A percentile compares a stretch with the other conserved stretches of the same genome.
phyloP scores from a whole-genome alignment of 139 green algal species.

The Chlamydomonas incerta region DNA sequence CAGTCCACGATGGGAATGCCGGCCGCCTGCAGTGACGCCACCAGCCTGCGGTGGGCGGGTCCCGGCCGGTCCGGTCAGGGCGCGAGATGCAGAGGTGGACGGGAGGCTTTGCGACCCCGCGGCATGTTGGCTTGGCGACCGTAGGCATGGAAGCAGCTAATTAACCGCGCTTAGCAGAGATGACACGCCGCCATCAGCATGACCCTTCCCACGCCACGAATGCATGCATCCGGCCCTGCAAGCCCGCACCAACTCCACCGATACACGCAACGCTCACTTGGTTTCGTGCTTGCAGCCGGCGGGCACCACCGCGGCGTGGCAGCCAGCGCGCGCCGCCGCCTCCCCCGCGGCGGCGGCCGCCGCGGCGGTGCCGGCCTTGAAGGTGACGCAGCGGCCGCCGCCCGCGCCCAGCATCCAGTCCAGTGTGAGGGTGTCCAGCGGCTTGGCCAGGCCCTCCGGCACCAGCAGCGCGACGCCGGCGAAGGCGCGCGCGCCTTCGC shows the following conservation, averaged over 20 bases:
- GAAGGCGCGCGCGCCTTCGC: neutral
- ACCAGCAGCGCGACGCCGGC: conserved; percentile 6
- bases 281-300: neutral
- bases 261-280: no score
- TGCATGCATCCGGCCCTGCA: no score
- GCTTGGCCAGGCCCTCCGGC: neutral
- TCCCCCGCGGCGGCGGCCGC: conserved; percentile 1
- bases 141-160: no score
- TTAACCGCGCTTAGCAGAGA: no score
- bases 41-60: neutral
- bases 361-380: no score
- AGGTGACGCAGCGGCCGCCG: neutral
- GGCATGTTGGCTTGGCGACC: no score
- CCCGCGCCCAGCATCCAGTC: conserved; percentile 31
- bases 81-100: no score
- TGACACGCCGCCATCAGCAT: no score
- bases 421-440: conserved; percentile 23
- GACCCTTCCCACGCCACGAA: no score
- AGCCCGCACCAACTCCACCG: no score
- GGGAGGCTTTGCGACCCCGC: no score
- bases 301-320: conserved; percentile 1
- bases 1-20: neutral
- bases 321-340: neutral
- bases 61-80: no score
- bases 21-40: neutral